Base-by-base conservation (phyloP, 148 eudicot genomes). In the Dianthus caryophyllus region DNA sequence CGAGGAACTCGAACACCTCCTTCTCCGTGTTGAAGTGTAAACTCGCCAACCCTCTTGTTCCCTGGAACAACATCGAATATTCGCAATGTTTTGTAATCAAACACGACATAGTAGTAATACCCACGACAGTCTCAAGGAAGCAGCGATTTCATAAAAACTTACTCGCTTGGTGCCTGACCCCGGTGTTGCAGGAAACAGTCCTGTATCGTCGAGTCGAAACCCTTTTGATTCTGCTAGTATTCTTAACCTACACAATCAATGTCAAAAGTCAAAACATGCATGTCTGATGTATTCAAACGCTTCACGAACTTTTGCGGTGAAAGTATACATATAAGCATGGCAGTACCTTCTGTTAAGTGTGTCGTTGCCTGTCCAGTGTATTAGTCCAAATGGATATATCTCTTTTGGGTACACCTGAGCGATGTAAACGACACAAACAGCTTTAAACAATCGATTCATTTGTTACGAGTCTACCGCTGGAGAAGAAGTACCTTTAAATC, bases 281-380 rank as follows among this genome's bases (percentile, higher is more conserved):
- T n/a, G n/a, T n/a, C n/a, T n/a, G n/a, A n/a, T n/a, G n/a, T n/a
- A n/a, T n/a, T n/a, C n/a, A n/a, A n/a, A n/a, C n/a, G n/a, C n/a
- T n/a, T n/a, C n/a, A n/a, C n/a, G n/a, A n/a, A n/a, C n/a, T n/a
- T n/a, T n/a, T n/a, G n/a, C n/a, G n/a, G n/a, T n/a, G n/a, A n/a
- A n/a, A n/a, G n/a, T n/a, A n/a, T n/a, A n/a, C n/a, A n/a, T n/a
- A 36, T n/a, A 39, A 36, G 9, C 36, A 67, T 2, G 27, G 17
- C 76, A 64, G 67, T 63, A 90, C 99, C 97, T 90, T 71, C 99
- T 77, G 66, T 94, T 94, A 30, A 94, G 64, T 2, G 90, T 91
- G 74, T 94, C 99, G 76, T 94, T 94, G 72, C 99, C 99, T 9
- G 99, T 94, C 99, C 98, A 94, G 15, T 82, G 84, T 73, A 94